These are phyloP conservation scores for Cryptosporidium felis DNA, from an alignment of 169 alveolate genomes.

Conservation along the genomic window DNA sequence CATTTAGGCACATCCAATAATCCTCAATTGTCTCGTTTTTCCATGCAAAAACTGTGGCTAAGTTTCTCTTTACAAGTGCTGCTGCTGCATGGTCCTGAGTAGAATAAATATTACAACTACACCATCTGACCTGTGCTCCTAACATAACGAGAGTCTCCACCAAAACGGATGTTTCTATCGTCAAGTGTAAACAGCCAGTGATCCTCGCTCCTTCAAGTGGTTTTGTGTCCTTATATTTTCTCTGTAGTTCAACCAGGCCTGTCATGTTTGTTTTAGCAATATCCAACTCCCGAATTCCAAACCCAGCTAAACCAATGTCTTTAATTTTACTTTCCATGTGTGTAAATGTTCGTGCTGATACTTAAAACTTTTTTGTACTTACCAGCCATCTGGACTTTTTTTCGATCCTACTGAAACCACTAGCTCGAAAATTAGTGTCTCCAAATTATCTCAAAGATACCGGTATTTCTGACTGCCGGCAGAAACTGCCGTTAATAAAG, in stretches of 20 bases:
- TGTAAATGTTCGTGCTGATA: too few species aligned
- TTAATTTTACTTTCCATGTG: slow-evolving; percentile 78
- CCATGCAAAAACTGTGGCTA: slow-evolving; percentile 97
- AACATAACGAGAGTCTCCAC: slow-evolving; percentile 89
- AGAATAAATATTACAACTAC: slow-evolving; percentile 96
- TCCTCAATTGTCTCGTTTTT: slow-evolving; percentile 93
- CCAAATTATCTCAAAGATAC: too few species aligned
- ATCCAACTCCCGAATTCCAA: slow-evolving; percentile 92
- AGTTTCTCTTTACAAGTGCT: slow-evolving; percentile 84
- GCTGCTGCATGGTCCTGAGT: slow-evolving; percentile 99
- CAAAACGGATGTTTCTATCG: slow-evolving; percentile 91
- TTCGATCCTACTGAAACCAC: too few species aligned
- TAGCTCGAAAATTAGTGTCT: too few species aligned
- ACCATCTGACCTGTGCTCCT: slow-evolving; percentile 98
- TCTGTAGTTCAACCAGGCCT: slow-evolving; percentile 92
- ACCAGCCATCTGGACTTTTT: too few species aligned
- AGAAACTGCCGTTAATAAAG: too few species aligned
- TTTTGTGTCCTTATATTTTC: slow-evolving; percentile 87
- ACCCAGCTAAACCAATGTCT: slow-evolving; percentile 90
- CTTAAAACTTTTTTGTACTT: too few species aligned
- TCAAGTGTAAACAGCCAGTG: slow-evolving; percentile 97
- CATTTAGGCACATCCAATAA: slow-evolving; percentile 97
- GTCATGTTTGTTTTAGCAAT: slow-evolving; percentile 97
- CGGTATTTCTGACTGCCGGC: too few species aligned
- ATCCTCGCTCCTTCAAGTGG: slow-evolving; percentile 94